Evolutionary conservation across 306 rosid genomes (phyloP).

Genomic region (Lathyrus sativus): DNA sequence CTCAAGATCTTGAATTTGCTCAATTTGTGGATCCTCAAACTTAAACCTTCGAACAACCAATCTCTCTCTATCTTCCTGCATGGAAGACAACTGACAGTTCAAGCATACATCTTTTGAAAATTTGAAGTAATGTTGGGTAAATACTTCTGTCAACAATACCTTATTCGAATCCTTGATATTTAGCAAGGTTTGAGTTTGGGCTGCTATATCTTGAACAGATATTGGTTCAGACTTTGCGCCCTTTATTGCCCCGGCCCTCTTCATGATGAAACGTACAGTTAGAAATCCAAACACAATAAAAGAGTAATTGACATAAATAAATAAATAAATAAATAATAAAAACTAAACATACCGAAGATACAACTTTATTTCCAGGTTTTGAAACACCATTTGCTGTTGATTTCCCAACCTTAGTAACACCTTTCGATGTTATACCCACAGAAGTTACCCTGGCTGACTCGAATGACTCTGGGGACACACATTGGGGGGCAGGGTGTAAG

Average conservation of each 20-base stretch:
- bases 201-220: slow-evolving; percentile 76
- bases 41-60: slow-evolving; percentile 78
- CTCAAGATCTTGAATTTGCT: slow-evolving; percentile 99
- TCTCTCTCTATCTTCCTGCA: slow-evolving; percentile 96
- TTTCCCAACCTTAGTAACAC: slow-evolving; percentile 66
- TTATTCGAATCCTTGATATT: slow-evolving; percentile 89
- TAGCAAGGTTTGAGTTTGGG: slow-evolving; percentile 81
- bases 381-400: slow-evolving; percentile 69
- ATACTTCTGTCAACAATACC: slow-evolving; percentile 52
- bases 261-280: slow-evolving; percentile 31
- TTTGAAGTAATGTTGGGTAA: slow-evolving; percentile 16
- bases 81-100: slow-evolving; percentile 25
- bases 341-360: slow-evolving; percentile 65
- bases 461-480: slow-evolving; percentile 55
- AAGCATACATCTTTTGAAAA: slow-evolving; percentile 27
- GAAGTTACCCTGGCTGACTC: slow-evolving; percentile 63
- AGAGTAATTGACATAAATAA: slow-evolving; percentile 27
- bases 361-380: slow-evolving; percentile 76
- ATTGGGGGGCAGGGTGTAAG: neutral
- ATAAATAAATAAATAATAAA: neutral
- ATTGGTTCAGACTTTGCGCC: slow-evolving; percentile 61
- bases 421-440: slow-evolving; percentile 60
- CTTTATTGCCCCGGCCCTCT: slow-evolving; percentile 67
- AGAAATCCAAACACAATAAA: slow-evolving; percentile 22
- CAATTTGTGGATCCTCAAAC: slow-evolving; percentile 92